Base-by-base conservation (phyloP, 768 basidiomycete genomes). In the Amanita subjunquillea region DNA sequence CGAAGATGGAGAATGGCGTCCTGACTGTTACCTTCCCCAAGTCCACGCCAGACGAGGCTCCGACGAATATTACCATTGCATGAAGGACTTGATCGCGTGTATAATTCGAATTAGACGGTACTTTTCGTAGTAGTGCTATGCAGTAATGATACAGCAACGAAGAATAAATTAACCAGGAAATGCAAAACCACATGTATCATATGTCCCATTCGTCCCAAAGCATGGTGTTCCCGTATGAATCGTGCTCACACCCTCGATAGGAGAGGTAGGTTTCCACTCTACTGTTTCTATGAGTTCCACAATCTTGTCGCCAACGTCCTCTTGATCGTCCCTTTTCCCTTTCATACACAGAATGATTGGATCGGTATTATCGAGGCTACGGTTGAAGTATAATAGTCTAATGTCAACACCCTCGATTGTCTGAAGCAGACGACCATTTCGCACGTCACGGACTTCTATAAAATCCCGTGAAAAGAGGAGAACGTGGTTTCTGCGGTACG, bases 181-280 rank as follows among this genome's bases (percentile, higher is more conserved):
- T 39, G 38, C n/a, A 6, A 39, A 9, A 13, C 34, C 32, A 4
- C 29, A 9, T 30, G 9, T 10, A 13, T 34, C 34, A 69, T 79
- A 85, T 82, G 59, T 86, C 85, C 83, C 85, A 88, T 57, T 86
- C 86, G 44, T 84, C 83, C 85, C 87, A 89, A 53, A 78, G 59
- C 30, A 65, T 64, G 13, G 55, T 32, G 61, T 52, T 17, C 54
- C 48, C 7, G 62, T 48, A 34, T 59, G 56, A 22, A 30, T 32
- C 17, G 43, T 8, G 15, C 8, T 13, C 27, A 6, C 15, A 4
- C 71, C 60, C 2, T 1, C 30, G 37, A 67, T 63, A n/a, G 69
- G 62, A 4, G 63, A 61, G 40, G 83, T 66, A 5, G 43, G 36
- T 10, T 32, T 34, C 32, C 39, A 27, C 56, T 85, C 85, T 32